Conservation (phyloP, 2,329 filamentous ascomycete genomes). For the Talaromyces sp. region DNA sequence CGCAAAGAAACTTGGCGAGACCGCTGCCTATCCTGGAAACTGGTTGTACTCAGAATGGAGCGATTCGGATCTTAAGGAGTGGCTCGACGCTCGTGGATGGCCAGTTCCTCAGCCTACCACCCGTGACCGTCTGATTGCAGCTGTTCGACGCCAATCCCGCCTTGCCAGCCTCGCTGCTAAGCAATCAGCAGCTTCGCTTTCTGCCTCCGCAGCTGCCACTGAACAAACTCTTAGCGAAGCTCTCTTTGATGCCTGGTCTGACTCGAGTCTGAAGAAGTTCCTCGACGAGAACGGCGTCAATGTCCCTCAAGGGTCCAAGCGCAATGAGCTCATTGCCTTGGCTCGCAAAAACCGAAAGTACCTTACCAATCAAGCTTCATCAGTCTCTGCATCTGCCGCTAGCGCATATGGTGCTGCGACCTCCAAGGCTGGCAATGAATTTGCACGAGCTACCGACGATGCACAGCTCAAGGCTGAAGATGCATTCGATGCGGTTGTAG, state of each 20-base stretch:
- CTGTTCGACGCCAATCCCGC: conserved; percentile 85
- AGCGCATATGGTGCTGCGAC: conserved; percentile 64
- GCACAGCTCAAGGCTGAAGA: conserved; percentile 60
- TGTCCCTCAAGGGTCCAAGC: conserved; percentile 87
- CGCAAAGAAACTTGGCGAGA: conserved; percentile 73
- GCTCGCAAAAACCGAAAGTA: conserved; percentile 82
- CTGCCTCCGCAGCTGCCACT: conserved; percentile 63
- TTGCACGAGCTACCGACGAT: conserved; percentile 69
- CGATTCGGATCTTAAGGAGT: conserved; percentile 89
- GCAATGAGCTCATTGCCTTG: conserved; percentile 83
- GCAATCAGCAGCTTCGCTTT: conserved; percentile 57
- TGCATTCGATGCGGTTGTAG: conserved; percentile 61
- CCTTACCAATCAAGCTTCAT: conserved; percentile 47
- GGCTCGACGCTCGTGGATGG: conserved; percentile 84
- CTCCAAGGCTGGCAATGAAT: conserved; percentile 70
- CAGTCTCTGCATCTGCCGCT: conserved; percentile 43
- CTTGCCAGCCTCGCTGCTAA: conserved; percentile 68
- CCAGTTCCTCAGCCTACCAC: conserved; percentile 77
- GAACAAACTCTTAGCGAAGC: conserved; percentile 75
- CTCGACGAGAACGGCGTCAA: conserved; percentile 83
- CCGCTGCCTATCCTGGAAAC: conserved; percentile 81
- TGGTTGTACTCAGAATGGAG: conserved; percentile 93
- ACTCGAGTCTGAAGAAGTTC: conserved; percentile 86
- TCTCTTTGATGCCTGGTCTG: conserved; percentile 85
- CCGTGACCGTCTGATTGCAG: conserved; percentile 83